phyloP scores from a whole-genome alignment of 768 basidiomycete species.

The Collybia sp. region DNA sequence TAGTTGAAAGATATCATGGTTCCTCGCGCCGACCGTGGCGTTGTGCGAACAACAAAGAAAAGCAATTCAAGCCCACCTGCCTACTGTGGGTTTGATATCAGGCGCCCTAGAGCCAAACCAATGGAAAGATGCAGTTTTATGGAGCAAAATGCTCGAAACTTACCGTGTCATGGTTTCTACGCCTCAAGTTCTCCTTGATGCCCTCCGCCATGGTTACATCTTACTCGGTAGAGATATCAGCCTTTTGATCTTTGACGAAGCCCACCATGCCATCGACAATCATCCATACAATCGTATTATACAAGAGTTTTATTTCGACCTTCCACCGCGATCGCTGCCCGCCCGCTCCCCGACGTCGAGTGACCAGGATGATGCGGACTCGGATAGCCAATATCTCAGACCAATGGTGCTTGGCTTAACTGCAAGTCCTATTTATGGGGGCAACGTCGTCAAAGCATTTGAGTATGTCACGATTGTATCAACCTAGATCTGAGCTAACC shows the following conservation, averaged over 20 bases:
- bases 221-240: slow-evolving; percentile 58
- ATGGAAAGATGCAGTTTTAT: slow-evolving; percentile 61
- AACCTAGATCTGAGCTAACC: too few relatives aligned
- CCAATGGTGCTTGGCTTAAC: slow-evolving; percentile 75
- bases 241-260: slow-evolving; percentile 75
- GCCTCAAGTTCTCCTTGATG: slow-evolving; percentile 75
- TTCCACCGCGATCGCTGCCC: slow-evolving; percentile 28
- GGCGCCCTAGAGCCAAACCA: slow-evolving; percentile 71
- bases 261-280: slow-evolving; percentile 73
- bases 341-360: background rate
- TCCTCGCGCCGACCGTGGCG: slow-evolving; percentile 73
- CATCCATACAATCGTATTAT: slow-evolving; percentile 79
- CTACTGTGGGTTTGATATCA: slow-evolving; percentile 66
- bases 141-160: slow-evolving; percentile 48
- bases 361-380: slow-evolving; percentile 10
- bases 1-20: slow-evolving; percentile 67
- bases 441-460: slow-evolving; percentile 58
- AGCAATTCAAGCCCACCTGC: slow-evolving; percentile 55
- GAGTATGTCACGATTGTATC: slow-evolving; percentile 31
- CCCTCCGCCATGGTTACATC: slow-evolving; percentile 68
- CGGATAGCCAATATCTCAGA: slow-evolving; percentile 23
- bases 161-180: slow-evolving; percentile 70
- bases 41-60: slow-evolving; percentile 65
- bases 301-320: slow-evolving; percentile 62
- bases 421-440: slow-evolving; percentile 82